phyloP scores from a whole-genome alignment of 1,284 basidiomycete species.

The Ustilago crameri region DNA sequence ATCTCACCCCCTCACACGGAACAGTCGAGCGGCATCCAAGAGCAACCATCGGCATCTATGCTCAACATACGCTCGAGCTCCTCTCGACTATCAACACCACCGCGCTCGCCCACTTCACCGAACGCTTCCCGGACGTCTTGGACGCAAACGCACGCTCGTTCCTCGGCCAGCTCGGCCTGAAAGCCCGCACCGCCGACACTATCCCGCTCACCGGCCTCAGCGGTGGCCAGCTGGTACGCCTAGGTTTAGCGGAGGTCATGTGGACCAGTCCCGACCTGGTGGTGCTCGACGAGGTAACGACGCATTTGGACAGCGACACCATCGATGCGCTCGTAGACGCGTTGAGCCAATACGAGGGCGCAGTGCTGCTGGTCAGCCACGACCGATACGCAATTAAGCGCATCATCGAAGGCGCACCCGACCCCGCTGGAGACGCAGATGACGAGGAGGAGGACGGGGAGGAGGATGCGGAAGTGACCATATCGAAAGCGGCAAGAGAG shows the following conservation, averaged over 20 bases:
- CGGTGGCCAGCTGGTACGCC: slow-evolving; percentile 74
- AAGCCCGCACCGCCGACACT: slow-evolving; percentile 52
- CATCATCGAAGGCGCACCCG: slow-evolving; percentile 40
- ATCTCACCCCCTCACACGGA: slow-evolving; percentile 72
- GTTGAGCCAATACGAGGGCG: slow-evolving; percentile 74
- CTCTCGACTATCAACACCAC: slow-evolving; percentile 34
- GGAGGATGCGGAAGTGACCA: slow-evolving; percentile 46
- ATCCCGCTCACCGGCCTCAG: slow-evolving; percentile 39
- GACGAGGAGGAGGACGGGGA: slow-evolving; percentile 56
- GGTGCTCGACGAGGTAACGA: slow-evolving; percentile 58
- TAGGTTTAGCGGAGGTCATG: slow-evolving; percentile 54
- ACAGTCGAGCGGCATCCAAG: slow-evolving; percentile 74
- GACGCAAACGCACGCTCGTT: slow-evolving; percentile 61
- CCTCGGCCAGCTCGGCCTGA: slow-evolving; percentile 70
- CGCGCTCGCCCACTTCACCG: slow-evolving; percentile 70
- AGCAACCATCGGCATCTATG: slow-evolving; percentile 73
- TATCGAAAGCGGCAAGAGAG: slow-evolving; percentile 33
- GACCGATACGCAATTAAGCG: slow-evolving; percentile 71
- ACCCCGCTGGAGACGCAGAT: slow-evolving; percentile 36
- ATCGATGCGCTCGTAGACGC: slow-evolving; percentile 75
- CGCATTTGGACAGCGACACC: slow-evolving; percentile 77
- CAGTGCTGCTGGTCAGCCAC: slow-evolving; percentile 77
- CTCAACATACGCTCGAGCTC: slow-evolving; percentile 69
- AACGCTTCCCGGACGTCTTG: slow-evolving; percentile 19
- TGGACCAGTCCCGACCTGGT: slow-evolving; percentile 55